A percentile compares a stretch with the other conserved stretches of the same genome.
phyloP scores from a whole-genome alignment of 495 filamentous ascomycete species.

The Neurospora terricola region DNA sequence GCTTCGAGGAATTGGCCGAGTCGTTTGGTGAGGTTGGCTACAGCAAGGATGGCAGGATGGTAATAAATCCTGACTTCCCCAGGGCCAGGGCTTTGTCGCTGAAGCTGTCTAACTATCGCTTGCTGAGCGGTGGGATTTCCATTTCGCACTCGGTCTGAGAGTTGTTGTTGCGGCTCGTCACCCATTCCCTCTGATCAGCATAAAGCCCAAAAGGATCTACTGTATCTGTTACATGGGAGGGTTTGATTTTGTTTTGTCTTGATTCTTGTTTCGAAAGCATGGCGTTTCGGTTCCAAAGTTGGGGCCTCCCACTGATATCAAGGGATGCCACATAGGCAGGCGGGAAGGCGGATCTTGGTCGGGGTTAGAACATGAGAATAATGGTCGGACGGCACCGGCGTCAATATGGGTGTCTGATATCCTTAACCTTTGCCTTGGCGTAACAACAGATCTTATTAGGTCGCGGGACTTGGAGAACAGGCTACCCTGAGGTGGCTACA shows the following conservation, averaged over 20 bases:
- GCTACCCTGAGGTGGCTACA: neutral
- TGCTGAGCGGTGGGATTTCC: conserved; percentile 31
- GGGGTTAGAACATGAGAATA: neutral
- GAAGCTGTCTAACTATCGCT: conserved; percentile 37
- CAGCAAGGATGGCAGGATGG: conserved; percentile 41
- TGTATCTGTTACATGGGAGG: neutral
- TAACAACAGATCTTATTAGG: neutral
- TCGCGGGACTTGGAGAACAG: neutral
- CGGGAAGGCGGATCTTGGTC: neutral
- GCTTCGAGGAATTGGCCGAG: conserved; percentile 49
- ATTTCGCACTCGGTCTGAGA: conserved; percentile 3
- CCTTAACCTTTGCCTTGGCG: neutral
- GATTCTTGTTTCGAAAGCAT: neutral
- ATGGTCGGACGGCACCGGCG: neutral
- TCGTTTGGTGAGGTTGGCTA: conserved; percentile 41
- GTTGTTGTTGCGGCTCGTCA: neutral
- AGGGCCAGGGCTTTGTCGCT: conserved; percentile 34
- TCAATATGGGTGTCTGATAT: neutral
- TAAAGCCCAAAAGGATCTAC: neutral
- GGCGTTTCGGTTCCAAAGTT: neutral
- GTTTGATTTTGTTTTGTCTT: neutral
- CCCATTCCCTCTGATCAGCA: neutral
- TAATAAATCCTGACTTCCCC: conserved; percentile 38
- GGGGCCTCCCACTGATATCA: neutral
- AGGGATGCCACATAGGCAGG: neutral